phyloP scores from a whole-genome alignment of 2,329 filamentous ascomycete species.

The Fusarium chlamydosporum region DNA sequence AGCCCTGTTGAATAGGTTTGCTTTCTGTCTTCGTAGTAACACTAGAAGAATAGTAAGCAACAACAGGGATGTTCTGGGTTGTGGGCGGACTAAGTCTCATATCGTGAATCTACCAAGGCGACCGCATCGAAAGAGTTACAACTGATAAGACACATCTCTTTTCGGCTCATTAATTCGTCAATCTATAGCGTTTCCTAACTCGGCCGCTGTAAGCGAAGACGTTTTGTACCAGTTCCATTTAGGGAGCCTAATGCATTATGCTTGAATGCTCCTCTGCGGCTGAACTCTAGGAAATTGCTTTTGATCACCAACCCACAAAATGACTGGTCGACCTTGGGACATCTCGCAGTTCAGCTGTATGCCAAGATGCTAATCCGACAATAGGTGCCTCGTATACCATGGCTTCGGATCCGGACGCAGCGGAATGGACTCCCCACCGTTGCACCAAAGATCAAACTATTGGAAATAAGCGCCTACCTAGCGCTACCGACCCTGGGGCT shows the following conservation, averaged over 20 bases:
- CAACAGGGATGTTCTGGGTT: too few species aligned
- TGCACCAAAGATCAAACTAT: not conserved
- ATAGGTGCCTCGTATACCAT: not conserved
- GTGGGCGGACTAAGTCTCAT: too few species aligned
- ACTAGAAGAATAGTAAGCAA: too few species aligned
- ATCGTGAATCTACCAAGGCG: too few species aligned
- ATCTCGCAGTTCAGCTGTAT: not conserved
- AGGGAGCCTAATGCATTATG: not conserved
- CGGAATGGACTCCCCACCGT: not conserved
- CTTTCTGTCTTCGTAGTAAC: too few species aligned
- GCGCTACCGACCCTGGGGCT: not conserved
- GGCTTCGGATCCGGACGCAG: not conserved
- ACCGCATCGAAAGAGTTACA: too few species aligned
- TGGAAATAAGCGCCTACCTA: not conserved
- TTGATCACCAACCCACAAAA: not conserved
- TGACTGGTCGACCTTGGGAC: not conserved
- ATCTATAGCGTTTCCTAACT: not conserved
- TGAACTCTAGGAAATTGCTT: constrained; percentile 1
- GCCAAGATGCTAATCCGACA: not conserved
- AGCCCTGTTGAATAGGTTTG: too few species aligned
- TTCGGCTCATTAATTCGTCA: too few species aligned
- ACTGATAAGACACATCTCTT: too few species aligned
- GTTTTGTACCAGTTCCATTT: too few species aligned
- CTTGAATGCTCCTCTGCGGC: not conserved
- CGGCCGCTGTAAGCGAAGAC: not conserved